Conservation (phyloP, 257 asterid species). For the Solanum bulbocastanum region DNA sequence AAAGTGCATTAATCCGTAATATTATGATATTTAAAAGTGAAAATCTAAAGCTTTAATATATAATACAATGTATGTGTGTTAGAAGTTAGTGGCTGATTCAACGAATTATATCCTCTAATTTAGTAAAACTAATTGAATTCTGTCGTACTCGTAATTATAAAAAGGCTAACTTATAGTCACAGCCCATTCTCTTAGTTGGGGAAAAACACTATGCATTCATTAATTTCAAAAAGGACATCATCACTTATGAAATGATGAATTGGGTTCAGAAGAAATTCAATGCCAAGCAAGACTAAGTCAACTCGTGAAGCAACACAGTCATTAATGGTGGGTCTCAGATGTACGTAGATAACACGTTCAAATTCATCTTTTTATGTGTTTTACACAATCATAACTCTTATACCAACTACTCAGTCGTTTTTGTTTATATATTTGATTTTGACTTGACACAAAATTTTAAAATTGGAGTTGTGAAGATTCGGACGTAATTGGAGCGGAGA, state of each 20-base stretch:
- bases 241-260: not conserved
- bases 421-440: rapidly evolving
- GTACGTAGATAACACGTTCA: not conserved
- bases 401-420: not conserved
- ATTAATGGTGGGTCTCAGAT: not conserved
- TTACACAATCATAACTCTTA: not conserved
- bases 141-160: not conserved
- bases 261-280: not conserved
- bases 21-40: not conserved
- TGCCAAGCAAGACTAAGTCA: not conserved
- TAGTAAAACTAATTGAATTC: too few relatives aligned
- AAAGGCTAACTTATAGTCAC: not conserved
- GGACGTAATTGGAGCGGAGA: not conserved
- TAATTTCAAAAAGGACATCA: not conserved
- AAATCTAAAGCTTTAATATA: not conserved
- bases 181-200: not conserved
- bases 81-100: not conserved
- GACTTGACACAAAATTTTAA: rapidly evolving
- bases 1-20: not conserved
- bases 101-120: rapidly evolving
- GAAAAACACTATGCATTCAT: not conserved
- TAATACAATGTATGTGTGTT: not conserved
- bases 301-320: not conserved
- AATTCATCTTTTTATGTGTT: not conserved
- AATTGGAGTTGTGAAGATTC: not conserved